Percentiles rank a stretch among this genome's conserved stretches.
Conservation (phyloP, 805 yeast genomes). For the Candida bentonensis region DNA sequence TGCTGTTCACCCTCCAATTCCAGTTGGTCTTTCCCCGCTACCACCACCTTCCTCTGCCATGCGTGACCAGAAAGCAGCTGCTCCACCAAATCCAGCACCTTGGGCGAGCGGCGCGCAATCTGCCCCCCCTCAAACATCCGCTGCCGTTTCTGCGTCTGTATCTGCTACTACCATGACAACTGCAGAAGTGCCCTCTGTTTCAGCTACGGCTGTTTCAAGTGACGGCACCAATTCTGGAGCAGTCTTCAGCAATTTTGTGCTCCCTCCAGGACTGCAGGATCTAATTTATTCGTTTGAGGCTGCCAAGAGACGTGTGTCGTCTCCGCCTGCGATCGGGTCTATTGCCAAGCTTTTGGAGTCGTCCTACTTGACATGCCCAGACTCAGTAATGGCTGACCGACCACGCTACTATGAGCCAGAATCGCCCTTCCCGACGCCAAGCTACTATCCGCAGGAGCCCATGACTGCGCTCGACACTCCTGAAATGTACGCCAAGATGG, state of each 20-base stretch:
- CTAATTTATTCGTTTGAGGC: conserved; percentile 24
- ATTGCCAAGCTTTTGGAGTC: conserved; percentile 53
- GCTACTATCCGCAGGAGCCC: conserved; percentile 82
- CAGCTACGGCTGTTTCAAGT: neutral
- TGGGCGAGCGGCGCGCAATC: conserved; percentile 3
- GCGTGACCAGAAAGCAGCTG: neutral
- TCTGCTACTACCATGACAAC: conserved; percentile 8
- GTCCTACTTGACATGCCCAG: conserved; percentile 81
- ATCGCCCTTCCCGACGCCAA: conserved; percentile 78
- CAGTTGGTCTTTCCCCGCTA: conserved; percentile 11
- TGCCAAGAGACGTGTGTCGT: conserved; percentile 30
- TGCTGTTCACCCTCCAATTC: conserved; percentile 8
- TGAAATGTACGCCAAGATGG: conserved; percentile 52
- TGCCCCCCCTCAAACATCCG: conserved; percentile 9
- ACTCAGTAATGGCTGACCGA: conserved; percentile 76
- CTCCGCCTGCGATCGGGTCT: conserved; percentile 39
- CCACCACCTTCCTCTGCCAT: conserved; percentile 10
- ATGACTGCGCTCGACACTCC: conserved; percentile 36
- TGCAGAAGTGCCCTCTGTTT: no score
- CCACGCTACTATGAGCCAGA: conserved; percentile 67
- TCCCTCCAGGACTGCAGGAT: conserved; percentile 30
- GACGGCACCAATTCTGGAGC: conserved; percentile 1
- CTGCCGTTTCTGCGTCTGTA: conserved; percentile 12
- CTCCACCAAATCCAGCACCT: conserved; percentile 1
- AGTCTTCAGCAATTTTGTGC: conserved; percentile 6